phyloP scores from a whole-genome alignment of 2,329 filamentous ascomycete species.

The Emericellopsis cladophorae region DNA sequence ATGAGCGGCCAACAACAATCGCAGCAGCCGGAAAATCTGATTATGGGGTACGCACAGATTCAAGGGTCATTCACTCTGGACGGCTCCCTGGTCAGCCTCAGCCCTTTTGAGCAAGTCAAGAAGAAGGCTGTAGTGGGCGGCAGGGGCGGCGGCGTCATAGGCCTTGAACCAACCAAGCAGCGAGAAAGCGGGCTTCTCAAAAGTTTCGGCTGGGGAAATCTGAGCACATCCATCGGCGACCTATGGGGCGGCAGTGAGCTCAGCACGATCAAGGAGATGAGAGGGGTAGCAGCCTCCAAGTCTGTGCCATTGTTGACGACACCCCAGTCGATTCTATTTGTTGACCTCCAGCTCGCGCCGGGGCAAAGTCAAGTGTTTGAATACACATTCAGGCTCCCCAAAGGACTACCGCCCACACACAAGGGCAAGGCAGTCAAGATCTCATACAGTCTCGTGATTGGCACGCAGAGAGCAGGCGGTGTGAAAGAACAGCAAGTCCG shows the following conservation, averaged over 20 bases:
- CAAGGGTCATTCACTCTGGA: constrained; percentile 87
- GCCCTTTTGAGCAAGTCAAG: constrained; percentile 91
- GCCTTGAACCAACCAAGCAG: constrained; percentile 61
- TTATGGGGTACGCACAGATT: constrained; percentile 97
- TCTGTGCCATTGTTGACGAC: constrained; percentile 87
- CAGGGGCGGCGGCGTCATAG: constrained; percentile 77
- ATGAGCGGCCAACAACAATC: constrained; percentile 25
- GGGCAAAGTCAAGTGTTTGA: constrained; percentile 82
- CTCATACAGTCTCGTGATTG: constrained; percentile 78
- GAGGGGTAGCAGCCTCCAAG: constrained; percentile 72
- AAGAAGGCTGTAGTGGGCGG: constrained; percentile 82
- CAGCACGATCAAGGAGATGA: constrained; percentile 93
- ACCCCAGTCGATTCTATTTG: constrained; percentile 89
- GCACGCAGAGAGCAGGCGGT: constrained; percentile 75
- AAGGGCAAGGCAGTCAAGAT: constrained; percentile 91
- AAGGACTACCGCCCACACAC: constrained; percentile 81
- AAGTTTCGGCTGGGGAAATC: constrained; percentile 74
- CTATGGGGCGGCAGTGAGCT: constrained; percentile 77
- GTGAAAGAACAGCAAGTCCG: constrained; percentile 71
- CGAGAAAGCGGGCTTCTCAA: constrained; percentile 70
- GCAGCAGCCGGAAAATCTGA: constrained; percentile 61
- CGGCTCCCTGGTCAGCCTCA: constrained; percentile 78
- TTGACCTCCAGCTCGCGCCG: constrained; percentile 75
- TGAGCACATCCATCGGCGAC: constrained; percentile 80
- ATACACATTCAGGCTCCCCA: constrained; percentile 76